Conservation (phyloP, 2,329 filamentous ascomycete species). For the Curvularia hawaiiensis region DNA sequence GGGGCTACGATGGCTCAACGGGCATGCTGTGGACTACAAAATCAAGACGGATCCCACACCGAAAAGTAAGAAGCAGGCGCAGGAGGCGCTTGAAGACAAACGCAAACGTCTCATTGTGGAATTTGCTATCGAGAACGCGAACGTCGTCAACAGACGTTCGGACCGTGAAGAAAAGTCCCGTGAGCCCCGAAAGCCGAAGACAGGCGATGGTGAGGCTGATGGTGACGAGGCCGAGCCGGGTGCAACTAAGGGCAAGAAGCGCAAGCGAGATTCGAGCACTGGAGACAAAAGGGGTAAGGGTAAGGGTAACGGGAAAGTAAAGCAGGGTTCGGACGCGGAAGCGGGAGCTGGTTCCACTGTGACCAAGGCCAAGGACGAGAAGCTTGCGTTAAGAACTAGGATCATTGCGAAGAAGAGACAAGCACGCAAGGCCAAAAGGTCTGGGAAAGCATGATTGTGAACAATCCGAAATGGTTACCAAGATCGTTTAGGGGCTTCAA, state of each 20-base stretch:
- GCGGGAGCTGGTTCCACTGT: slow-evolving; percentile 10
- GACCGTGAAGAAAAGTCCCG: slow-evolving; percentile 65
- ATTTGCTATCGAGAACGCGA: slow-evolving; percentile 97
- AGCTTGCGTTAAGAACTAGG: slow-evolving; percentile 68
- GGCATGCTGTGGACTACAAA: slow-evolving; percentile 64
- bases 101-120: slow-evolving; percentile 92
- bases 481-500: no score
- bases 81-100: slow-evolving; percentile 66
- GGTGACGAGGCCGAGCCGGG: slow-evolving; percentile 17
- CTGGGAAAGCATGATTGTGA: slow-evolving; percentile 54
- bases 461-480: slow-evolving; percentile 2
- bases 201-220: slow-evolving; percentile 17
- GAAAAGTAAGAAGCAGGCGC: slow-evolving; percentile 46
- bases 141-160: slow-evolving; percentile 83
- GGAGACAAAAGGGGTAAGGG: slow-evolving; percentile 18
- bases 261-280: slow-evolving; percentile 43
- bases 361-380: slow-evolving; percentile 46
- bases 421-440: slow-evolving; percentile 66
- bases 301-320: slow-evolving; percentile 19
- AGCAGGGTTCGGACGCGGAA: slow-evolving; percentile 26
- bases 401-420: slow-evolving; percentile 87
- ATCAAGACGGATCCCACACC: slow-evolving; percentile 52
- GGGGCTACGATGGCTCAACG: slow-evolving; percentile 93
- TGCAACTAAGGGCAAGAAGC: slow-evolving; percentile 41
- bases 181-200: slow-evolving; percentile 47